Evolutionary conservation across 2,329 filamentous ascomycete species (phyloP).

Genomic region (Leptographium radiaticola): DNA sequence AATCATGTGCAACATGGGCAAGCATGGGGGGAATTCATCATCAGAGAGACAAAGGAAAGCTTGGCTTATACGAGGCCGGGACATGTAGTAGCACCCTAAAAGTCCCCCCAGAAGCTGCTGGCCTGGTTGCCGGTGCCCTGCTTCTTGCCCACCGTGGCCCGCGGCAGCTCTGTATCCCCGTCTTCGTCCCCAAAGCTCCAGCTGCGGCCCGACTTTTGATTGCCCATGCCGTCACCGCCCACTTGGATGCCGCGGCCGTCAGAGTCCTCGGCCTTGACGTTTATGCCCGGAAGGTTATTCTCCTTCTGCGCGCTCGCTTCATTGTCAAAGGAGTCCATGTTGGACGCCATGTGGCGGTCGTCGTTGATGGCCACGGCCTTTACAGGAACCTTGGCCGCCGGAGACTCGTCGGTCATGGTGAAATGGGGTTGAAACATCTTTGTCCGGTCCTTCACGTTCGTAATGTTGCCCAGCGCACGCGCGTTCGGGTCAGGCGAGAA

Average conservation of each 20-base stretch:
- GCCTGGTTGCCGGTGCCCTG: constrained; percentile 21
- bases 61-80: background rate
- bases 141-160: constrained; percentile 26
- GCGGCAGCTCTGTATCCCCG: constrained; percentile 28
- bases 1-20: constrained; percentile 1
- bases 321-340: constrained; percentile 45
- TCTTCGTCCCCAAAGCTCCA: constrained; percentile 44
- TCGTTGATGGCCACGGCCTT: constrained; percentile 32
- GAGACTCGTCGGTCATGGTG: constrained; percentile 55
- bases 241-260: constrained; percentile 30
- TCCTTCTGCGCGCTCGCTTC: constrained; percentile 34
- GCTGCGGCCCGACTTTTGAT: constrained; percentile 36
- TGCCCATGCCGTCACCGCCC: constrained; percentile 55
- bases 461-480: constrained; percentile 49
- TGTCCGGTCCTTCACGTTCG: constrained; percentile 58
- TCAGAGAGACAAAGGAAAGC: background rate
- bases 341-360: constrained; percentile 54
- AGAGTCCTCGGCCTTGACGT: constrained; percentile 4
- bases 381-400: constrained; percentile 13
- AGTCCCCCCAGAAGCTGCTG: constrained; percentile 37
- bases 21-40: background rate
- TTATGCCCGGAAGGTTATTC: constrained; percentile 24
- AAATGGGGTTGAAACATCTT: constrained; percentile 74
- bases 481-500: constrained; percentile 21
- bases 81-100: constrained; percentile 16